phyloP scores from a whole-genome alignment of 2,329 filamentous ascomycete genomes.

The Alternaria longipes region DNA sequence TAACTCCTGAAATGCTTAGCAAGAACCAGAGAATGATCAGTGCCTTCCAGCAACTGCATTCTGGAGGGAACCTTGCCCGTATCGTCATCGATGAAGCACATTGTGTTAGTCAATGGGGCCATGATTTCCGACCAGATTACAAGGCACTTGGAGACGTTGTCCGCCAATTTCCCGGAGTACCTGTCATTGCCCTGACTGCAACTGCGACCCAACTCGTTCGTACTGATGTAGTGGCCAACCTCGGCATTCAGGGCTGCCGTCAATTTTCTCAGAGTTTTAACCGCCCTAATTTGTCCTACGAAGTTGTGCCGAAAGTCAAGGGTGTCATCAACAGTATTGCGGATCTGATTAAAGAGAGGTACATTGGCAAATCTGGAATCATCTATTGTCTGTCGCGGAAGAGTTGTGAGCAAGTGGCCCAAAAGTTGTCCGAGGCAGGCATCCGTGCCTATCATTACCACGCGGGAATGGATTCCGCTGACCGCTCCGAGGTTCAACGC shows the following conservation, averaged over 20 bases:
- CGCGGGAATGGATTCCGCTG: constrained; percentile 73
- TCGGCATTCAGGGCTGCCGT: constrained; percentile 81
- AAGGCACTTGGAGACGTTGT: constrained; percentile 83
- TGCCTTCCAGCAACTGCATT: constrained; percentile 73
- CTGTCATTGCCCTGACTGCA: constrained; percentile 93
- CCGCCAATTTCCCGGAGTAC: constrained; percentile 76
- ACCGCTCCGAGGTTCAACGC: constrained; percentile 76
- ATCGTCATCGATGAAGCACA: constrained; percentile 99
- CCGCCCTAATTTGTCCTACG: constrained; percentile 90
- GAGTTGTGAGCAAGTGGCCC: constrained; percentile 81
- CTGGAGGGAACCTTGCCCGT: constrained; percentile 77
- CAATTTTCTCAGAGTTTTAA: constrained; percentile 95
- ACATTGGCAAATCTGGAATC: constrained; percentile 80
- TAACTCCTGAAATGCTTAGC: constrained; percentile 96
- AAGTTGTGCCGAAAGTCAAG: constrained; percentile 77
- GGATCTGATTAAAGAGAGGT: constrained; percentile 74
- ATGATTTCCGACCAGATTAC: constrained; percentile 97
- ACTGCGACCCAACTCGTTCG: constrained; percentile 95
- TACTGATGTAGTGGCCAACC: constrained; percentile 87
- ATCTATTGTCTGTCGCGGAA: constrained; percentile 91
- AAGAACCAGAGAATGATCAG: constrained; percentile 76
- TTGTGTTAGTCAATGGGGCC: constrained; percentile 98
- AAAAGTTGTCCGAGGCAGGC: constrained; percentile 69
- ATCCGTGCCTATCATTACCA: constrained; percentile 88
- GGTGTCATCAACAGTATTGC: constrained; percentile 65